These are phyloP conservation scores for Aspergillus sp. DNA, from an alignment of 2,329 filamentous ascomycete genomes.

Conservation along the genomic window DNA sequence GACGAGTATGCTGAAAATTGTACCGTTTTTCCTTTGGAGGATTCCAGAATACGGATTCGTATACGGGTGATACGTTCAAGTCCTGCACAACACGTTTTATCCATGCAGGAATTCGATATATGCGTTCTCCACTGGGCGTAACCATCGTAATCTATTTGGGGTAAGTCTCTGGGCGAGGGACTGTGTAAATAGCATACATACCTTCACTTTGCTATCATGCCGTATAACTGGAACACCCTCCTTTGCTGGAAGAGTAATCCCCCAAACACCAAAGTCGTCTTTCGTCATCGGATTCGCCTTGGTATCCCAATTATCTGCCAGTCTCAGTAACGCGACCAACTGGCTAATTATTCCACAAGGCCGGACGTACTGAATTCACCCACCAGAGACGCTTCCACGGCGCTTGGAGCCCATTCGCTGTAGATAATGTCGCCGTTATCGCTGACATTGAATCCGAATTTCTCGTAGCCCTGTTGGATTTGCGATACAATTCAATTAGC, in stretches of 20 bases:
- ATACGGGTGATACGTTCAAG: constrained; percentile 80
- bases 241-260: constrained; percentile 72
- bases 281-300: constrained; percentile 84
- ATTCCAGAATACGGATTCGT: constrained; percentile 97
- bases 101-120: constrained; percentile 91
- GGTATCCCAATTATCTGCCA: constrained; percentile 78
- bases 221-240: constrained; percentile 76
- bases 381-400: constrained; percentile 77
- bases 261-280: constrained; percentile 81
- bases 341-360: background rate
- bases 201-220: constrained; percentile 97
- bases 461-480: constrained; percentile 70
- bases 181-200: constrained; percentile 38
- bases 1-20: constrained; percentile 77
- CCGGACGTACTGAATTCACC: constrained; percentile 82
- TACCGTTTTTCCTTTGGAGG: constrained; percentile 76
- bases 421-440: constrained; percentile 83
- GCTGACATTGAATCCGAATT: constrained; percentile 80
- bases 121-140: constrained; percentile 72
- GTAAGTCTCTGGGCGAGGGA: background rate
- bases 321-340: constrained; percentile 26
- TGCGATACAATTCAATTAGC: background rate
- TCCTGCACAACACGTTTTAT: constrained; percentile 98
- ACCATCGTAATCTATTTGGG: constrained; percentile 72
- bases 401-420: constrained; percentile 95